Base-by-base conservation (phyloP, 257 asterid species). In the Solanum clarkiae region DNA sequence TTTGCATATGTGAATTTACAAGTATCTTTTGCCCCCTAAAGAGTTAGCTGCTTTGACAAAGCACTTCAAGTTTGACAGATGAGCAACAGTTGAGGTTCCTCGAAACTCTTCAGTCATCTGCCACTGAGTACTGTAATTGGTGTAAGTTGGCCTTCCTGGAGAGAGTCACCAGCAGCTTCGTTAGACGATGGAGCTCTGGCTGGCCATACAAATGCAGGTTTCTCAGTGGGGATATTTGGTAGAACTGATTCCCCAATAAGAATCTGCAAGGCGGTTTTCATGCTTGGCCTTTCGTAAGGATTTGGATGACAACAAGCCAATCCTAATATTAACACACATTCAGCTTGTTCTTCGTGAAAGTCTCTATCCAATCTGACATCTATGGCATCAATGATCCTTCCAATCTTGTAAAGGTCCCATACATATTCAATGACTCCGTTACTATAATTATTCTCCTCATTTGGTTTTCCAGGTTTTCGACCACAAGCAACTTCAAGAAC, bases 401-500 rank as follows among this genome's bases (percentile, higher is more conserved):
- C 87, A 36, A 1, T 84, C 83, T 59, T 45, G 54, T 85, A 42
- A 9, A 85, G 13, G 16, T 77, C 62, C 87, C 87, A 85, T 26
- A 85, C 84, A 66, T 24, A 77, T 29, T 79, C 79, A 79, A 85
- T 79, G 18, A 62, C 17, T 26, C 20, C 36, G 7, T 77, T 84
- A 18, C 56, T 13, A n/a, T 84, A 55, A 12, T 1, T 16, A 1
- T 84, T 22, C 74, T 44, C 83, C 40, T 72, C 44, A 16, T 56
- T 16, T 55, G 16, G 17, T 13, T 62, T 62, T 22, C 75, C 62
- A 56, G 88, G 88, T 63, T 72, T 86, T 81, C 18, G 77, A 44
- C 88, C 85, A 44, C 85, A 80, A 54, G 83, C 85, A 81, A 81
- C 85, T 81, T 86, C 88, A 81, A 86, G 88, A 36, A 45, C 17